Evolutionary conservation across 2,329 filamentous ascomycete genomes (phyloP).

Genomic region (Claviceps quebecensis): DNA sequence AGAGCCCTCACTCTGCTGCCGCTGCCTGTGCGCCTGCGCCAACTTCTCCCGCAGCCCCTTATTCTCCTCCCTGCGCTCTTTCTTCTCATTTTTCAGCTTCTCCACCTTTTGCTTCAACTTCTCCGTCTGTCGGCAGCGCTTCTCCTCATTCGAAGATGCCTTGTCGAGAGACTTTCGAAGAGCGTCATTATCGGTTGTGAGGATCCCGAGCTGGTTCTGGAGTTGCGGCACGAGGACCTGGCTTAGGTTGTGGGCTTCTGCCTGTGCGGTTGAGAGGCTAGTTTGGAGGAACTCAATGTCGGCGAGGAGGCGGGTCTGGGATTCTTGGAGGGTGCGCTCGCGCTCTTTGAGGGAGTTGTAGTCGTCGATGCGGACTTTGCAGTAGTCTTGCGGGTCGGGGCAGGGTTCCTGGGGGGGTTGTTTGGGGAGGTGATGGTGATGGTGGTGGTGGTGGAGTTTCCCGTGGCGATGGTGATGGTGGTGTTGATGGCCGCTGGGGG

Average conservation of each 20-base stretch:
- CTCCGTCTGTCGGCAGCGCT: constrained; percentile 17
- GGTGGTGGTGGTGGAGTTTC: constrained; percentile 12
- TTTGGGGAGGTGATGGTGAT: constrained; percentile 16
- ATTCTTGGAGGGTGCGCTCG: constrained; percentile 21
- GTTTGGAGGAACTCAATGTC: constrained; percentile 22
- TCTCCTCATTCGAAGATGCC: constrained; percentile 16
- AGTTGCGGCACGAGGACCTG: constrained; percentile 22
- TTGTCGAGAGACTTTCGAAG: constrained; percentile 25
- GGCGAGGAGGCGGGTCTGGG: constrained; percentile 19
- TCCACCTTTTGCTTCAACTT: constrained; percentile 19
- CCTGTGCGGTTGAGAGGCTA: constrained; percentile 20
- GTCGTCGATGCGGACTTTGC: constrained; percentile 21
- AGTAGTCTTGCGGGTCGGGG: constrained; percentile 18
- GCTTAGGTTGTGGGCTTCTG: constrained; percentile 20
- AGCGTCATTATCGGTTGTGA: constrained; percentile 24
- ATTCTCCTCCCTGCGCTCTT: constrained; percentile 19
- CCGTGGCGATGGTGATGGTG: constrained; percentile 12
- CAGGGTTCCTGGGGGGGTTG: constrained; percentile 12
- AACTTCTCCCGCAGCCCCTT: constrained; percentile 19
- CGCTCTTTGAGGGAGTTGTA: constrained; percentile 23
- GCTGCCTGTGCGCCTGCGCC: constrained; percentile 15
- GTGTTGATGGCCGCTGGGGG: constrained; percentile 18
- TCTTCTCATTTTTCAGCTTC: constrained; percentile 23
- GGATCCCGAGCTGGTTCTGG: constrained; percentile 21
- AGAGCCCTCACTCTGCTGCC: not conserved